Evolutionary conservation across 1,284 basidiomycete genomes (phyloP), one percentile per base, ranked within the genome.

Genomic region (Puccinia horiana): DNA sequence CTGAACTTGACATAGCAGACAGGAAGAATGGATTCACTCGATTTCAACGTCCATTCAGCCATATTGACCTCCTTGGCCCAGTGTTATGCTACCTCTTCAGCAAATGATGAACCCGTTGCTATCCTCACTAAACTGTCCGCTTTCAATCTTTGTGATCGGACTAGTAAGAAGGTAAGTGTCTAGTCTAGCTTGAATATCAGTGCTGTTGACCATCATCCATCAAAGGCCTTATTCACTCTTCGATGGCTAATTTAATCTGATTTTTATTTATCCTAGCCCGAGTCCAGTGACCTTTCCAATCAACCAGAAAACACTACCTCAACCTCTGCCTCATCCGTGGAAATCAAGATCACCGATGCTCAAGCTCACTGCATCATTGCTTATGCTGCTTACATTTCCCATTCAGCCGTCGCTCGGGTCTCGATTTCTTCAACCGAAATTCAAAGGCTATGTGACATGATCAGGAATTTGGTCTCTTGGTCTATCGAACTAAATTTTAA

Each of bases 31-130:
- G 80, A 81, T 75, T 81, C 80, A 9, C 80, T 81, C 61, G 80
- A 81, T 42, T 49, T 81, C 26, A 81, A 81, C 37, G 42, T 81
- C 29, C 80, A 81, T 67, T 81, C 80, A 29, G 80, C 80, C 37
- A 81, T 81, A 29, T 52, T 81, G 52, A 81, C 35, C 70, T 81
- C 80, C 11, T 47, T 81, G 40, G 80, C 80, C 16, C 80, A 81
- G 56, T 81, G 56, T 40, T 81, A 81, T 56, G 67, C 78, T 54
- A 61, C 65, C 14, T 81, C 78, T 23, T 58, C 78, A 32, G 56
- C 80, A 23, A 40, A 63, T 47, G 70, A 70, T 5, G 54, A 61
- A 52, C 80, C 80, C 29, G 49, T 63, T 69, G 70, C 80, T 23
- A 74, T 81, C 40, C 72, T 81, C 16, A 37, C 54, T 23, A 81